A percentile compares a stretch with the other conserved stretches of the same genome.
These are phyloP conservation scores for Fusarium nisikadoi DNA, from an alignment of 2,329 filamentous ascomycete genomes.

Conservation along the genomic window DNA sequence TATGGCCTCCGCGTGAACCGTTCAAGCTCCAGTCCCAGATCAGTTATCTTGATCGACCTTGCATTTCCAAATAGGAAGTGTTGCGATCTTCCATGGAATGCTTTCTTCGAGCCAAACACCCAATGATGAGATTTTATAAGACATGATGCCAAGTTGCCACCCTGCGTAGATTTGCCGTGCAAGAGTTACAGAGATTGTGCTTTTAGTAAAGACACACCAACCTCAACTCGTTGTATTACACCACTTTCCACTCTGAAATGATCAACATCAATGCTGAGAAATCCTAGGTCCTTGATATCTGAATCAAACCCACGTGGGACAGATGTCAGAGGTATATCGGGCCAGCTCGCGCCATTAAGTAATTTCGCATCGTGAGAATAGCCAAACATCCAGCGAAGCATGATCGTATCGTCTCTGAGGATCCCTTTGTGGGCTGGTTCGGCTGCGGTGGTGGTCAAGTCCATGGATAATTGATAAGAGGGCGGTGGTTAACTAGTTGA, in stretches of 20 bases:
- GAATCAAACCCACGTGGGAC: not conserved
- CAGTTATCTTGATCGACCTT: not conserved
- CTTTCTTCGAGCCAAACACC: not conserved
- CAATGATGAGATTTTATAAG: conserved; percentile 6
- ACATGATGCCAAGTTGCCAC: not conserved
- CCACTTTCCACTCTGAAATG: conserved; percentile 5
- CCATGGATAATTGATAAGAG: no score
- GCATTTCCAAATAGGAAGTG: conserved; percentile 20
- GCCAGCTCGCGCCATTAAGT: not conserved
- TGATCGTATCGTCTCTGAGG: conserved; percentile 24
- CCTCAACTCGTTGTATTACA: conserved; percentile 14
- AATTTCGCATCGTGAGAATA: not conserved
- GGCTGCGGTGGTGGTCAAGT: not conserved
- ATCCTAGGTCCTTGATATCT: conserved; percentile 13
- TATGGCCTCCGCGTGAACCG: accelerated
- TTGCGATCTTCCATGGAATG: not conserved
- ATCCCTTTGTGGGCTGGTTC: conserved; percentile 24
- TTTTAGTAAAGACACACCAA: conserved; percentile 17
- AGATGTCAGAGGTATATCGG: not conserved
- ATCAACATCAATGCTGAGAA: conserved; percentile 29
- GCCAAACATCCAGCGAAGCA: conserved; percentile 26
- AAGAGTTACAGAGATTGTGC: conserved; percentile 3
- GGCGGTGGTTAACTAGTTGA: no score
- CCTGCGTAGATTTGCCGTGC: not conserved
- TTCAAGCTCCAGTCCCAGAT: not conserved